Base-by-base conservation (phyloP, 192 early-diverging fungal genomes). In the Podila clonocystis region DNA sequence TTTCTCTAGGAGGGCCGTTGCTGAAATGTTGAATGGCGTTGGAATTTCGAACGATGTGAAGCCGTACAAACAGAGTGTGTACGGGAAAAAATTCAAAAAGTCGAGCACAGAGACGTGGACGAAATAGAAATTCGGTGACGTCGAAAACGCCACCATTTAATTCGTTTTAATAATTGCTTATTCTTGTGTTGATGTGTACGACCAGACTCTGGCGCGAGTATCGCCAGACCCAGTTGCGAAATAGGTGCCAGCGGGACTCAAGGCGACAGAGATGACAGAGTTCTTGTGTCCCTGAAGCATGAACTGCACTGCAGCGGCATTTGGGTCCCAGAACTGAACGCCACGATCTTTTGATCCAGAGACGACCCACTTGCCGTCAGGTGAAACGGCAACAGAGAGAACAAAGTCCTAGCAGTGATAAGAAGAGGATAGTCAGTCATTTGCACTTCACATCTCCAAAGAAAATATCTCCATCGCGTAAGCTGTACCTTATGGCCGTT, bases 191-290 rank as follows among this genome's bases (percentile, higher is more conserved):
- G 70, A 59, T 49, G 90, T 88, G 68, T 94, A 94, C 9, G 92
- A 90, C 98, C 98, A 99, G 61, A 99, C 92, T 66, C 96, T 87
- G n/a, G 95, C 96, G 62, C 92, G 88, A 70, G 89, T 93, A 90
- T 99, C 98, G 59, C 98, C 98, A 38, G 94, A 95, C 15, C 96
- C 98, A n/a, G 98, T 99, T 7, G 98, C 98, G 89, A 99, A 97
- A 61, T 95, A 84, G 34, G 92, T 91, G 29, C 94, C 94, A 5
- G 83, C 87, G 4, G 93, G 92, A 71, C 91, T 93, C 70, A 97
- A 76, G 5, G 95, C 96, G 30, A 99, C 93, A 20, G 92, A 94
- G 65, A 99, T 98, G 29, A 99, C 98, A 94, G 97, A 98, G 86
- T 99, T 98, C 85, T 97, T 97, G 79, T 98, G 97, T 29, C 98